Conservation (phyloP, 495 filamentous ascomycete species). For the Hyaloscypha bicolor region DNA sequence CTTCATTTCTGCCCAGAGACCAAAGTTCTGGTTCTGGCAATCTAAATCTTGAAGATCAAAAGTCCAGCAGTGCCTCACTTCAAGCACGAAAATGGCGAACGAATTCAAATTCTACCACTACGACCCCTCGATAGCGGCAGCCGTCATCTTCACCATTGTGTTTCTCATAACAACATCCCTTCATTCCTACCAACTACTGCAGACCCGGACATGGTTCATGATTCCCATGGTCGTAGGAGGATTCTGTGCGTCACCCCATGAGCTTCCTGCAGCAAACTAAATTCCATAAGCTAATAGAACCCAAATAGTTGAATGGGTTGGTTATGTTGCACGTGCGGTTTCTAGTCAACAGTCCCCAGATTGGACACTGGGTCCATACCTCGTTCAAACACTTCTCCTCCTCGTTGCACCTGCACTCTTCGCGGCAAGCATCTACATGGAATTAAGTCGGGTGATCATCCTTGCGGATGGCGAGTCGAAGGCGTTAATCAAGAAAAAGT, state of each 20-base stretch:
- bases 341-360: slow-evolving; percentile 40
- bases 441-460: slow-evolving; percentile 48
- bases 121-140: slow-evolving; percentile 51
- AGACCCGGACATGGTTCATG: slow-evolving; percentile 57
- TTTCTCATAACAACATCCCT: slow-evolving; percentile 48
- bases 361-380: slow-evolving; percentile 40
- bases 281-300: slow-evolving; percentile 2
- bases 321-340: slow-evolving; percentile 46
- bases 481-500: slow-evolving; percentile 38
- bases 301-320: slow-evolving; percentile 40
- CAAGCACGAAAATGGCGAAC: slow-evolving; percentile 3
- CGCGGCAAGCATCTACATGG: slow-evolving; percentile 58
- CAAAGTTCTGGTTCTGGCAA: not conserved
- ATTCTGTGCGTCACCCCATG: slow-evolving; percentile 44
- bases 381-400: slow-evolving; percentile 48
- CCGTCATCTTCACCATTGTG: slow-evolving; percentile 46
- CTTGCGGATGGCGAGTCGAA: slow-evolving; percentile 45
- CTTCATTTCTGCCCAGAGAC: not conserved
- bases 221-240: slow-evolving; percentile 58
- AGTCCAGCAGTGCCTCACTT: not conserved
- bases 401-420: slow-evolving; percentile 55
- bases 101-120: slow-evolving; percentile 37
- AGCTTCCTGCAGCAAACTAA: not conserved
- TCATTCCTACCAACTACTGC: slow-evolving; percentile 52
- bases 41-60: not conserved